Evolutionary conservation across 2,329 filamentous ascomycete species (phyloP).

Genomic region (Aphanoascus verrucosus): DNA sequence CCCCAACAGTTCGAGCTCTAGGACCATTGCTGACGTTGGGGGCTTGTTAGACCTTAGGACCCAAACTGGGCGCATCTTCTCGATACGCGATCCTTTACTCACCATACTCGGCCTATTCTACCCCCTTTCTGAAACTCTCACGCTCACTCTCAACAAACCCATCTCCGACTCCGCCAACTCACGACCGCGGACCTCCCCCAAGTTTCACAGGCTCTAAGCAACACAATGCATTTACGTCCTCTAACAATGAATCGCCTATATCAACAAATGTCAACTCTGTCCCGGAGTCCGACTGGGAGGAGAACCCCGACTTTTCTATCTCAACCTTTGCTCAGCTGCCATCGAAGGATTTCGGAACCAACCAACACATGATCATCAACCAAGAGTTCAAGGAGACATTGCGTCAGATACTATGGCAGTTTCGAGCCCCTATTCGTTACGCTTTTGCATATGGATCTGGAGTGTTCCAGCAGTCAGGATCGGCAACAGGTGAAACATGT

Average conservation of each 20-base stretch:
- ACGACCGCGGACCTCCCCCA: slow-evolving; percentile 11
- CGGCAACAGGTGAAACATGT: slow-evolving; percentile 40
- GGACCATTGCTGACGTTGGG: not conserved
- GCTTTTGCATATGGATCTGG: slow-evolving; percentile 96
- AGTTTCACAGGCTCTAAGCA: slow-evolving; percentile 16
- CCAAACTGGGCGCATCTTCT: slow-evolving; percentile 18
- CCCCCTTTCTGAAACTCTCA: slow-evolving; percentile 10
- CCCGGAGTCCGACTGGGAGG: slow-evolving; percentile 55
- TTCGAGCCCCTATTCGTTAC: slow-evolving; percentile 86
- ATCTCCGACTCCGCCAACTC: slow-evolving; percentile 14
- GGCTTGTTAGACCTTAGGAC: slow-evolving; percentile 6
- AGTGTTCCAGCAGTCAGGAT: slow-evolving; percentile 70
- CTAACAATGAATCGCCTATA: slow-evolving; percentile 13
- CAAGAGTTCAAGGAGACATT: slow-evolving; percentile 88
- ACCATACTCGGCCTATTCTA: slow-evolving; percentile 16
- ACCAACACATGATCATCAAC: slow-evolving; percentile 94
- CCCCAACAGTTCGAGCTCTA: not conserved
- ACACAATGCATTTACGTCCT: slow-evolving; percentile 16
- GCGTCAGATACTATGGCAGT: slow-evolving; percentile 78
- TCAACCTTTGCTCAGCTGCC: slow-evolving; percentile 66
- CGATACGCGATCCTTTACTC: slow-evolving; percentile 17
- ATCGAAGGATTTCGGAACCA: slow-evolving; percentile 74
- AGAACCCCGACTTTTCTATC: slow-evolving; percentile 60
- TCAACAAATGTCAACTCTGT: not conserved
- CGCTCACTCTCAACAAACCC: slow-evolving; percentile 27